Percentiles rank a stretch among this genome's conserved stretches.
Conservation (phyloP, 2,329 filamentous ascomycete genomes). For the Fusarium brachygibbosum region DNA sequence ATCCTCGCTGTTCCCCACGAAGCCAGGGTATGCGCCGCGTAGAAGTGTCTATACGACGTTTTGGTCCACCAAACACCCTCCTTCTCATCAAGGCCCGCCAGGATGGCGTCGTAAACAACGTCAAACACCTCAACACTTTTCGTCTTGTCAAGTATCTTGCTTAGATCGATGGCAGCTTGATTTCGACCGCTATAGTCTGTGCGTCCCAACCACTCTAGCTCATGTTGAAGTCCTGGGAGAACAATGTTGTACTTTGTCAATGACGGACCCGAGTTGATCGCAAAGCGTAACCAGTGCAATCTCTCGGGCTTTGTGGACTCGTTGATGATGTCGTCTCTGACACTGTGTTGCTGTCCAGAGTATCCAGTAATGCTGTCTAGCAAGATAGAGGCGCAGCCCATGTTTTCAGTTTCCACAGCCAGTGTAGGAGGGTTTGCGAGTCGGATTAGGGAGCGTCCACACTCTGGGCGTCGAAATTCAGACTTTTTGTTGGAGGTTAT, state of each 20-base stretch:
- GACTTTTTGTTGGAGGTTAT: fast-evolving
- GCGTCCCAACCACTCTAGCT: not conserved
- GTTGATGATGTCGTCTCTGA: not conserved
- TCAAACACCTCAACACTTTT: not conserved
- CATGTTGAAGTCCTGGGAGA: not conserved
- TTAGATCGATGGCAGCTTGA: not conserved
- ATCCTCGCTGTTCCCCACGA: conserved; percentile 2
- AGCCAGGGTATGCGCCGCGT: not conserved
- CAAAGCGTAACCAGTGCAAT: not conserved
- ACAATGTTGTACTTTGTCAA: not conserved
- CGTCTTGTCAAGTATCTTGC: not conserved
- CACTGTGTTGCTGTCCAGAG: fast-evolving
- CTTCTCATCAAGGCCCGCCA: not conserved
- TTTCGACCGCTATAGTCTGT: not conserved
- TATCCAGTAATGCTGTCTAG: not conserved
- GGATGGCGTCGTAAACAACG: not conserved
- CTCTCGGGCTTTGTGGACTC: not conserved
- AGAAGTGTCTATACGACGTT: not conserved
- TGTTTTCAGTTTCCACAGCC: not conserved
- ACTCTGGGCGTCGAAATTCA: not conserved
- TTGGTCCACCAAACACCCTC: conserved; percentile 12
- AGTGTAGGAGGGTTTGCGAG: not conserved
- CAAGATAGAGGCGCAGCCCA: not conserved
- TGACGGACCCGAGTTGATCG: not conserved
- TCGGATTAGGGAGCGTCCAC: not conserved